phyloP scores from a whole-genome alignment of 225 moss, liverwort and hornwort species.

The Bryoerythrophyllum caledonicum region DNA sequence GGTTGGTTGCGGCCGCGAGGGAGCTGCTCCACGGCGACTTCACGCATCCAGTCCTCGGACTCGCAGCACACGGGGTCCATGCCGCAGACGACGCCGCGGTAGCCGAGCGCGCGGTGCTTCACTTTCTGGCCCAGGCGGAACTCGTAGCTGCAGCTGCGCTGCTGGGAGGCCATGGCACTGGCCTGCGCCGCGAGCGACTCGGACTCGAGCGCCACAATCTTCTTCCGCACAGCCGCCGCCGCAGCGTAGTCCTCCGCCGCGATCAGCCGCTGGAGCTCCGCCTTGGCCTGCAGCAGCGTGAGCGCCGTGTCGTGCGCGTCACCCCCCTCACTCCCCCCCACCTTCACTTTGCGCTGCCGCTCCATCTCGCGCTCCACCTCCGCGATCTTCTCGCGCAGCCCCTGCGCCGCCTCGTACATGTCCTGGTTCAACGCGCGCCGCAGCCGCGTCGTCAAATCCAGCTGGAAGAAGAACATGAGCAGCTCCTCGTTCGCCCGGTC shows the following conservation, averaged over 20 bases:
- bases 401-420: slow-evolving; percentile 90
- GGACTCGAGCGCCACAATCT: slow-evolving; percentile 71
- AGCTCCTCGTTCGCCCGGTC: slow-evolving; percentile 85
- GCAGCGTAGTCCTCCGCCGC: slow-evolving; percentile 82
- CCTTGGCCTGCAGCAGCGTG: slow-evolving; percentile 74
- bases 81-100: slow-evolving; percentile 88
- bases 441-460: slow-evolving; percentile 83
- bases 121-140: slow-evolving; percentile 88
- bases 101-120: slow-evolving; percentile 69
- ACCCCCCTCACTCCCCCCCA: slow-evolving; percentile 58
- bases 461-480: slow-evolving; percentile 82
- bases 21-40: slow-evolving; percentile 61
- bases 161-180: slow-evolving; percentile 64
- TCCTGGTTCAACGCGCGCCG: slow-evolving; percentile 93
- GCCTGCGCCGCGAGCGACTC: slow-evolving; percentile 89
- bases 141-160: slow-evolving; percentile 72
- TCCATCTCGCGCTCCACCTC: slow-evolving; percentile 87
- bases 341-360: slow-evolving; percentile 74
- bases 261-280: slow-evolving; percentile 76
- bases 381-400: slow-evolving; percentile 88
- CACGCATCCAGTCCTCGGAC: slow-evolving; percentile 59
- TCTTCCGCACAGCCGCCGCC: slow-evolving; percentile 71
- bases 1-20: slow-evolving; percentile 79
- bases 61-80: slow-evolving; percentile 96
- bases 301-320: slow-evolving; percentile 85